Evolutionary conservation across 352 stramenopile species (phyloP).

Genomic region (Pythium brachiatum): DNA sequence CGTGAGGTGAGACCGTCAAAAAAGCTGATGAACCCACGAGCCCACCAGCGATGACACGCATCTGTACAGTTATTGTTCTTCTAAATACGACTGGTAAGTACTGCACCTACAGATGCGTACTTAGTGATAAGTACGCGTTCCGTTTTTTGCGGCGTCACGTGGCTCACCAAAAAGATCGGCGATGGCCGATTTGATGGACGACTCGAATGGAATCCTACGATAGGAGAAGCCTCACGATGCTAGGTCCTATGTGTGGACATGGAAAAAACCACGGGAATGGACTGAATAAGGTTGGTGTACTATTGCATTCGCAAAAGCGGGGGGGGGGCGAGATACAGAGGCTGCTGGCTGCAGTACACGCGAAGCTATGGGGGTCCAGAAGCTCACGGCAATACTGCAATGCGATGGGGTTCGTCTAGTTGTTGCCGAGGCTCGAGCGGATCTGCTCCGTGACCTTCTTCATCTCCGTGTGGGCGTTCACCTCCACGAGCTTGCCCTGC

Average conservation of each 20-base stretch:
- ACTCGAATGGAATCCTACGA: constrained; percentile 3
- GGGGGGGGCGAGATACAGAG: not conserved
- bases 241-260: not conserved
- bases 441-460: constrained; percentile 82
- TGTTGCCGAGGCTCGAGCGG: constrained; percentile 54
- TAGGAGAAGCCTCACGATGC: not conserved
- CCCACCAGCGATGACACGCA: constrained; percentile 20
- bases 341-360: not conserved
- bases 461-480: constrained; percentile 92
- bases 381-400: not conserved
- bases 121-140: not conserved
- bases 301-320: constrained; percentile 6
- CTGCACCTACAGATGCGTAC: not conserved
- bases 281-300: not conserved
- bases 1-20: no score
- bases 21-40: constrained; percentile 28
- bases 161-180: not conserved
- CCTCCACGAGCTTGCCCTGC: constrained; percentile 81
- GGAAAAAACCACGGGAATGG: not conserved
- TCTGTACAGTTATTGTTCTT: constrained; percentile 2
- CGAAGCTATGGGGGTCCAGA: no score
- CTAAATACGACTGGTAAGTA: constrained; percentile 10
- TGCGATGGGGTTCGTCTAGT: constrained; percentile 44
- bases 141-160: not conserved
- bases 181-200: constrained; percentile 6